A percentile compares a stretch with the other conserved stretches of the same genome.
Evolutionary conservation across 768 basidiomycete species (phyloP).

Genomic region (Russula vinacea): DNA sequence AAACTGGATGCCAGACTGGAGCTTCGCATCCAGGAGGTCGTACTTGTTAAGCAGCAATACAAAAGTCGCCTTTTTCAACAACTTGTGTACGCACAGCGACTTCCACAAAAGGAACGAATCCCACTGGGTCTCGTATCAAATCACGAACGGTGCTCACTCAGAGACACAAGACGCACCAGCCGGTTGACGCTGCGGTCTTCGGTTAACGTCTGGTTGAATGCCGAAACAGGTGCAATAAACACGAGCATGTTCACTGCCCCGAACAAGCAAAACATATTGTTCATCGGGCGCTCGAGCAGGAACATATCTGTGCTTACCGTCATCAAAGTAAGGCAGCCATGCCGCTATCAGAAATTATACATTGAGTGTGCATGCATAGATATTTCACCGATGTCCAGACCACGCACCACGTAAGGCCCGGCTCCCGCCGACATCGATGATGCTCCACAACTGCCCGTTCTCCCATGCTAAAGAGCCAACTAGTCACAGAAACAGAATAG

Average conservation of each 20-base stretch:
- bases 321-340: slow-evolving; percentile 70
- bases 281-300: neutral
- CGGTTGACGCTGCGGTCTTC: slow-evolving; percentile 60
- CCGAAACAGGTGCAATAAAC: slow-evolving; percentile 62
- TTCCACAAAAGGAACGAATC: slow-evolving; percentile 62
- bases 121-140: slow-evolving; percentile 37
- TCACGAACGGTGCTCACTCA: slow-evolving; percentile 11
- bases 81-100: slow-evolving; percentile 54
- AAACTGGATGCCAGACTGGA: slow-evolving; percentile 51
- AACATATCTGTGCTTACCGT: slow-evolving; percentile 41
- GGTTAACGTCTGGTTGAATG: slow-evolving; percentile 59
- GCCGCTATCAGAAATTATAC: slow-evolving; percentile 41
- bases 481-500: neutral
- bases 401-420: slow-evolving; percentile 50
- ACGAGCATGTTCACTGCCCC: slow-evolving; percentile 60
- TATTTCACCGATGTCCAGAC: slow-evolving; percentile 1
- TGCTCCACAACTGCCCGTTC: slow-evolving; percentile 50
- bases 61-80: slow-evolving; percentile 52
- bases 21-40: slow-evolving; percentile 56
- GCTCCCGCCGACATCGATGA: slow-evolving; percentile 67
- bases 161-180: slow-evolving; percentile 42
- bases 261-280: slow-evolving; percentile 13
- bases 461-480: slow-evolving; percentile 27
- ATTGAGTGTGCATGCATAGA: neutral
- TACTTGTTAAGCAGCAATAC: slow-evolving; percentile 62